Percentiles rank a stretch among this genome's conserved stretches.
These are phyloP conservation scores for Pythium chondricola DNA, from an alignment of 352 stramenopile genomes.

Conservation along the genomic window DNA sequence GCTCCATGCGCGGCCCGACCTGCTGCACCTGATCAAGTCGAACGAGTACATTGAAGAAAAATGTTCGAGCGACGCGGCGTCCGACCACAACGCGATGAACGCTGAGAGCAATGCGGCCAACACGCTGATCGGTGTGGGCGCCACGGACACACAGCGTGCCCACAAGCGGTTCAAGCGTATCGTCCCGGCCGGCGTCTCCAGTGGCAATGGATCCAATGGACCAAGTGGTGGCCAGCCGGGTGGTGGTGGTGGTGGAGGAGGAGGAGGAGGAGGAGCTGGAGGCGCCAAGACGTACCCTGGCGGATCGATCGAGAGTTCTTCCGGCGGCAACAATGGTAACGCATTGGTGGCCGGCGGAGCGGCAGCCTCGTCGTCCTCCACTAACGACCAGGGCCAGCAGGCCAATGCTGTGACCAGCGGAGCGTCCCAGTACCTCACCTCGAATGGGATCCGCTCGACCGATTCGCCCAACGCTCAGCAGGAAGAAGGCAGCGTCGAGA, in stretches of 20 bases:
- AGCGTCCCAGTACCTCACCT: constrained; percentile 7
- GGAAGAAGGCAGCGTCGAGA: constrained; percentile 56
- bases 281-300: not conserved
- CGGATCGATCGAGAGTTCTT: not conserved
- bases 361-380: not conserved
- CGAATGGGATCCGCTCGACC: constrained; percentile 9
- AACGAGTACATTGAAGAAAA: constrained; percentile 83
- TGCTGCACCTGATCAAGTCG: constrained; percentile 77
- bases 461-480: constrained; percentile 11
- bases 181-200: constrained; percentile 13
- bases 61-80: constrained; percentile 47
- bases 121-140: constrained; percentile 23
- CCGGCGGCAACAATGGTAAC: not conserved
- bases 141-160: constrained; percentile 22
- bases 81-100: constrained; percentile 10
- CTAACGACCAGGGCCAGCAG: not conserved
- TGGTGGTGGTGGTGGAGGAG: too few species aligned
- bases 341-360: not conserved
- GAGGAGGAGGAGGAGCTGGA: not conserved
- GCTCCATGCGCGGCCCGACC: constrained; percentile 58
- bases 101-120: constrained; percentile 18
- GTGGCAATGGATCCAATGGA: not conserved
- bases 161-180: constrained; percentile 72
- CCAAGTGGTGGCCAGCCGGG: not conserved
- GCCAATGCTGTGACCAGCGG: not conserved